Percentiles rank a stretch among this genome's conserved stretches.
Evolutionary conservation across 1,284 basidiomycete species (phyloP).

Genomic region (Papiliotrema flavescens): DNA sequence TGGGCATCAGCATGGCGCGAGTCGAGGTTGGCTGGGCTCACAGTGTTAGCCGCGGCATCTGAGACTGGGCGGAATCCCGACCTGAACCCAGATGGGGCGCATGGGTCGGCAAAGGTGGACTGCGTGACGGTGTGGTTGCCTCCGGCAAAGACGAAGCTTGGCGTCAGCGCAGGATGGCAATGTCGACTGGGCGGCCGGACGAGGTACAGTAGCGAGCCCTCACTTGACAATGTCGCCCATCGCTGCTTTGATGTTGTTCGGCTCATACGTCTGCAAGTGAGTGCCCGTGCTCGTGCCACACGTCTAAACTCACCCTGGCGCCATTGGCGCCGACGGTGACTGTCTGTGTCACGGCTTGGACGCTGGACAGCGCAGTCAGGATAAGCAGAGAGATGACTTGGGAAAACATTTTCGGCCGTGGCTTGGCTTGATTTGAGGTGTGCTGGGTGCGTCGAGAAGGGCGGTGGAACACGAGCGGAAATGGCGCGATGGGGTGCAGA

Average conservation of each 20-base stretch:
- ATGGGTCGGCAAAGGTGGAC: conserved; percentile 59
- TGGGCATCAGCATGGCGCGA: conserved; percentile 1
- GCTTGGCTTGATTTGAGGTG: too few species aligned
- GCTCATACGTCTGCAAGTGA: conserved; percentile 2
- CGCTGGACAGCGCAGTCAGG: too few species aligned
- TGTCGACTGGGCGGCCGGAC: too few species aligned
- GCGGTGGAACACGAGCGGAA: too few species aligned
- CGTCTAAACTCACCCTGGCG: background rate
- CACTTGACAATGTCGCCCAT: conserved; percentile 13
- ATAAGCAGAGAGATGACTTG: too few species aligned
- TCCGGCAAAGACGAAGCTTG: conserved; percentile 13
- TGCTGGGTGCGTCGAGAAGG: too few species aligned
- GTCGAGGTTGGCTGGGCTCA: background rate
- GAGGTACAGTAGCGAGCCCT: background rate
- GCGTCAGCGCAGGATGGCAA: too few species aligned
- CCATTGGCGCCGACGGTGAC: background rate
- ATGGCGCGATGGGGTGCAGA: too few species aligned
- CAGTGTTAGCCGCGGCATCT: conserved; percentile 42
- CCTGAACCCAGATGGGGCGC: conserved; percentile 52
- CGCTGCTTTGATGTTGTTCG: conserved; percentile 6
- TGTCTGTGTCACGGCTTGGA: background rate
- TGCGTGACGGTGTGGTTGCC: conserved; percentile 61
- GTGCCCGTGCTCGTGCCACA: background rate
- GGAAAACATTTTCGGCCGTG: too few species aligned
- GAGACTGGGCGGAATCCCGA: conserved; percentile 59